Evolutionary conservation across 1,284 basidiomycete genomes (phyloP), one percentile per base, ranked within the genome.

Genomic region (Leccinum angustisporum): DNA sequence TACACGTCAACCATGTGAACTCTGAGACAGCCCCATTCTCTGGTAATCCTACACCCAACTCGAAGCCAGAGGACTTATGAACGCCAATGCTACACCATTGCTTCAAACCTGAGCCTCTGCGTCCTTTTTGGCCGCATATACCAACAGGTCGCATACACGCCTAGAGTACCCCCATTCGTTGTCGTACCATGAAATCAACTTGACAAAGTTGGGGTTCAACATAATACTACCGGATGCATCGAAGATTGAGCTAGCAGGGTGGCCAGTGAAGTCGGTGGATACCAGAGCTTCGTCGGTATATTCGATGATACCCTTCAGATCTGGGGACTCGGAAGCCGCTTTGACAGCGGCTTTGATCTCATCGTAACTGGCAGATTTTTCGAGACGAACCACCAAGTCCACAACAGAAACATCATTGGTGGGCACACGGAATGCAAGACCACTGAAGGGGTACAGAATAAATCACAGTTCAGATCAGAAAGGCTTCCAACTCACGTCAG

Each of bases 351-450:
- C 79, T 87, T 97, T 98, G 88, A 99, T 97, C 67, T 94, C 84
- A 25, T 95, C 94, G 82, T 98, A 98, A 48, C 85, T 77, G 14
- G 93, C 87, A 54, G 79, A 73, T 85, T 95, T 98, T 83, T 95
- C 92, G 72, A 95, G 84, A 73, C 97, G 94, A 73, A 88, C 92
- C 68, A 97, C 95, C 67, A 99, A 88, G 82, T 99, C 97, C 75
- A 99, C 97, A 68, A 99, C 97, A 68, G 97, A 98, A 69, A 99
- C 97, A 74, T 99, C 93, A 72, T 93, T 82, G 67, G 95, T 97
- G 69, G 97, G 97, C 63, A 99, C 91, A 83, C 97, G 97, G 96
- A 99, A 98, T 57, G 97, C 73, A 78, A 98, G 91, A 80, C 95
- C 95, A 66, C 92, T 94, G 43, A 63, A 31, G 54, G 53, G 13